These are phyloP conservation scores for Beauveria rudraprayagi DNA, from an alignment of 2,329 filamentous ascomycete genomes.

Conservation along the genomic window DNA sequence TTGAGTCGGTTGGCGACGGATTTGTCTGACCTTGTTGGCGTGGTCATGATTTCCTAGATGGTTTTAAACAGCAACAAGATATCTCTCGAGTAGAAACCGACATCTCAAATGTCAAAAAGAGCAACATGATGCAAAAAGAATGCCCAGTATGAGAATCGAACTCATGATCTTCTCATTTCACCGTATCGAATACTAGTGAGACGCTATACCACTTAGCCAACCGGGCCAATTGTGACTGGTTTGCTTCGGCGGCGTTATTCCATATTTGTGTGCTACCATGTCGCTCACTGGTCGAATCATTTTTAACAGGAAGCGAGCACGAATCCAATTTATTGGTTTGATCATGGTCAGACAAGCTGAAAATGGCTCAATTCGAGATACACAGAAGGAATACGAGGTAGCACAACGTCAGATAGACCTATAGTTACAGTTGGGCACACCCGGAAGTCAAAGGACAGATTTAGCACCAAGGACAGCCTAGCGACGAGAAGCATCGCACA, in stretches of 20 bases:
- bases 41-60: too few relatives aligned
- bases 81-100: too few relatives aligned
- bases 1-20: too few relatives aligned
- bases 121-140: not conserved
- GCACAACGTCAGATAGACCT: not conserved
- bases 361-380: not conserved
- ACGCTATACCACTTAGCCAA: conserved; percentile 30
- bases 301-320: not conserved
- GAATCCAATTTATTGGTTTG: not conserved
- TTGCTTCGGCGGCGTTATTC: conserved; percentile 1
- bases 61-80: too few relatives aligned
- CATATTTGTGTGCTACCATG: not conserved
- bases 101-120: too few relatives aligned
- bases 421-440: not conserved
- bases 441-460: not conserved
- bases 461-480: not conserved
- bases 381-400: not conserved
- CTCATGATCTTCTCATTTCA: conserved; percentile 25
- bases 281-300: not conserved
- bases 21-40: too few relatives aligned
- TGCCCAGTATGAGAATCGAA: conserved; percentile 27
- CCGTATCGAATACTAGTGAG: conserved; percentile 23
- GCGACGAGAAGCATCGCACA: not conserved
- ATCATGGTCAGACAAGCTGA: not conserved
- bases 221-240: conserved; percentile 15